Percentiles rank a stretch among this genome's conserved stretches.
Conservation (phyloP, 495 filamentous ascomycete species). For the Aspergillus panamensis region DNA sequence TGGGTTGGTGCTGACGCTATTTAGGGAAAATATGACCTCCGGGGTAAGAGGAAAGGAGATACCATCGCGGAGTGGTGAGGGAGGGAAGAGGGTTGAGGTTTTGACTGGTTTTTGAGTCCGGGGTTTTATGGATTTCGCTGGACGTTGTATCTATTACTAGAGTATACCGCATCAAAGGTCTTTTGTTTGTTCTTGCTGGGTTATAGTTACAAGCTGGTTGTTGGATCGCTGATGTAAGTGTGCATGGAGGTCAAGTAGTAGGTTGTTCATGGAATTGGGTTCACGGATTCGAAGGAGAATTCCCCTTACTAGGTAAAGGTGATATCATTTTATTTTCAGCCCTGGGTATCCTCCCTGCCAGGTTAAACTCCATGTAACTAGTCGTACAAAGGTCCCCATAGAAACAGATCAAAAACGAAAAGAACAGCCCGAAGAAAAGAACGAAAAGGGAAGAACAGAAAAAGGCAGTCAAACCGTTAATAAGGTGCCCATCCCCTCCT, state of each 20-base stretch:
- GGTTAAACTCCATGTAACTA: slow-evolving; percentile 16
- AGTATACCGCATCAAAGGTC: slow-evolving; percentile 37
- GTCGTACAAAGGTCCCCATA: slow-evolving; percentile 8
- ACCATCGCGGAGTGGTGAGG: slow-evolving; percentile 65
- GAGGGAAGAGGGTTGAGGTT: slow-evolving; percentile 16
- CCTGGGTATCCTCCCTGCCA: slow-evolving; percentile 18
- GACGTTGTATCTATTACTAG: slow-evolving; percentile 38
- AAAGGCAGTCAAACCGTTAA: slow-evolving; percentile 16
- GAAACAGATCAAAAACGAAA: slow-evolving; percentile 1
- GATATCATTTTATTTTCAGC: neutral
- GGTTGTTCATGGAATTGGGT: neutral
- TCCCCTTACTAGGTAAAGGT: neutral
- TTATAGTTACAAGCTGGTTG: no score
- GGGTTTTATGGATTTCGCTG: slow-evolving; percentile 17
- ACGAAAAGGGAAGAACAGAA: neutral
- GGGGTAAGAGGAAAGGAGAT: slow-evolving; percentile 85
- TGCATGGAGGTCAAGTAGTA: neutral
- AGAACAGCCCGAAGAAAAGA: slow-evolving; percentile 2
- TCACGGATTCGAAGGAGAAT: neutral
- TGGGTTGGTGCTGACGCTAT: neutral
- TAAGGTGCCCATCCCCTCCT: slow-evolving; percentile 47
- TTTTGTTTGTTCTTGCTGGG: neutral
- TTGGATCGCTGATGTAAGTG: no score
- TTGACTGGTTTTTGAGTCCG: slow-evolving; percentile 2
- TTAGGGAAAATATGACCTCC: slow-evolving; percentile 81